Evolutionary conservation across 176 grass and related monocot species (phyloP), one percentile per base, ranked within the genome.

Genomic region (Oryza officinalis): DNA sequence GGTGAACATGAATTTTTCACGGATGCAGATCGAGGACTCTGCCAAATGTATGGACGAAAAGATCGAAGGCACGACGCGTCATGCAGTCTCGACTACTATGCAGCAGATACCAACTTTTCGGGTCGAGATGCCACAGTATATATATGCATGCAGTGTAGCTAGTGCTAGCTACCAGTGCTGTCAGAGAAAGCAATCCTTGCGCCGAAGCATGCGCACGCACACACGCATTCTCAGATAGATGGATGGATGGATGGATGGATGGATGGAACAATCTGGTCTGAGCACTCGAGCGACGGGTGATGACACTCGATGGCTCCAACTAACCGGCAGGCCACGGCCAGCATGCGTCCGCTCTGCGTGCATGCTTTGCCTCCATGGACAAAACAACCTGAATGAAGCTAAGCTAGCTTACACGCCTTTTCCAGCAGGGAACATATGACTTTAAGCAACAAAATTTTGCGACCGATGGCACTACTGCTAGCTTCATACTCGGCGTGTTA

Each of bases 381-480:
- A 79, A 77, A 41, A 68, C 79, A 77, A 17, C 65, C 72, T 49
- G 63, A 61, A 8, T 47, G 80, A 71, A 59, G 27, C 76, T 79
- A 50, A 37, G 20, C 44, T 59, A 54, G 83, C 57, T 86, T 78
- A 67, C 80, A 27, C 80, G 63, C 75, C 84, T 90, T 90, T 87
- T 80, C 41, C 75, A 75, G 84, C 80, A 65, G 89, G 81, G 75
- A 84, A 87, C 89, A 90, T 40, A 69, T 33, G 63, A 87, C 89
- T 90, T 90, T 90, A 80, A 74, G 37, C 61, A 33, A 32, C 47
- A 63, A 46, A 33, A 23, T 83, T 87, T 80, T 60, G 63, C 63
- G 0, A 38, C 49, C 63, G 0, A 38, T 45, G 46, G 69, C 38
- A 69, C 87, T 84, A 6, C 47, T 61, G 57, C 33, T 33, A 33